phyloP scores from a whole-genome alignment of 768 basidiomycete species.

The Agrocybe pediades region DNA sequence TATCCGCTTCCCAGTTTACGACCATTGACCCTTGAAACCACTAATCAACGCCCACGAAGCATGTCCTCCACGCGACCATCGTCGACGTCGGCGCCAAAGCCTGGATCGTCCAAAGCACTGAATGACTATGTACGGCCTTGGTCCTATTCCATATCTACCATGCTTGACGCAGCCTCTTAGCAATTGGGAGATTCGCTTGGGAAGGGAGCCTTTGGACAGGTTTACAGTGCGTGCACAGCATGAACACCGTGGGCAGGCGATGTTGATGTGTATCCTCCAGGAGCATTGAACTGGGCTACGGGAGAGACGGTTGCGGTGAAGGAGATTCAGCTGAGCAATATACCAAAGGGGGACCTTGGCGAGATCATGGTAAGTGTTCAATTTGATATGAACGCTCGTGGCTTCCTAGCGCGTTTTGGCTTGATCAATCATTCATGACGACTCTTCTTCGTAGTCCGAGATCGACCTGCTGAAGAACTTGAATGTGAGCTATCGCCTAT shows the following conservation, averaged over 20 bases:
- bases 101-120: conserved; percentile 52
- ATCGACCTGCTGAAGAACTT: conserved; percentile 98
- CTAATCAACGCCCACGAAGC: conserved; percentile 10
- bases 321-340: conserved; percentile 93
- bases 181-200: conserved; percentile 97
- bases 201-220: conserved; percentile 96
- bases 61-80: conserved; percentile 44
- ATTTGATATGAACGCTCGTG: neutral
- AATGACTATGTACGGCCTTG: conserved; percentile 60
- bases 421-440: conserved; percentile 16
- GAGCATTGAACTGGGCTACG: conserved; percentile 91
- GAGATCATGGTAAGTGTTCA: conserved; percentile 87
- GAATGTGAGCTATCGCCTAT: conserved; percentile 55
- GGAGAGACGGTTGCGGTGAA: conserved; percentile 99
- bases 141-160: neutral
- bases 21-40: conserved; percentile 3
- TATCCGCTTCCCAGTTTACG: conserved; percentile 3
- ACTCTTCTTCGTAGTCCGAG: conserved; percentile 66
- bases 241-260: neutral
- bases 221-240: conserved; percentile 70
- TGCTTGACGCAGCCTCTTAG: conserved; percentile 39
- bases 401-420: neutral
- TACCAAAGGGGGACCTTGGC: conserved; percentile 89
- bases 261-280: conserved; percentile 34
- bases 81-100: conserved; percentile 35